A percentile compares a stretch with the other conserved stretches of the same genome.
phyloP scores from a whole-genome alignment of 2,329 filamentous ascomycete species.

The Colletotrichum sp. region DNA sequence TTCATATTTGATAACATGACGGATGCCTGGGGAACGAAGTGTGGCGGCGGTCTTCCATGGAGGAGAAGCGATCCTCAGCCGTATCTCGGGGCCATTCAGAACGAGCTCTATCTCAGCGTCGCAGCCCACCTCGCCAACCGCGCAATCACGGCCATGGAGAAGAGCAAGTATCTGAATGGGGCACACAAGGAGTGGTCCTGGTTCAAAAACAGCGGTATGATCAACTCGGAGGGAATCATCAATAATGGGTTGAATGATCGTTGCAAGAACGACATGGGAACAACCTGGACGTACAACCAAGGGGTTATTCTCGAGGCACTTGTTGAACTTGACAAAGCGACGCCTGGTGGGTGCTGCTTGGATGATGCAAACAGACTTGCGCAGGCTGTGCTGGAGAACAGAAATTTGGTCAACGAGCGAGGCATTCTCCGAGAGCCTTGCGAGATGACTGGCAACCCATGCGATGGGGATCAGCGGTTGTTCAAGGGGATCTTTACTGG shows the following conservation, averaged over 20 bases:
- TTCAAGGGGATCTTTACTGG: not conserved
- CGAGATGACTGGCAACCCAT: not conserved
- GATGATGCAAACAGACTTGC: not conserved
- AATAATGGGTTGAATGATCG: not conserved
- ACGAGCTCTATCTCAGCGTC: not conserved
- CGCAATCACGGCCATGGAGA: rapidly evolving
- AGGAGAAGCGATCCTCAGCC: not conserved
- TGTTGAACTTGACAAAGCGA: not conserved
- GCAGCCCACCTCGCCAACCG: not conserved
- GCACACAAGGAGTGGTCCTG: not conserved
- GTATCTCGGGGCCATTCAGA: not conserved
- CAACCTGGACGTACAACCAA: not conserved
- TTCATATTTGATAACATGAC: not conserved
- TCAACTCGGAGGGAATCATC: not conserved
- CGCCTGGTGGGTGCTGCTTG: not conserved
- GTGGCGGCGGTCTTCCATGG: not conserved
- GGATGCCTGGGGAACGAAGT: not conserved
- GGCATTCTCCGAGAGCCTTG: not conserved
- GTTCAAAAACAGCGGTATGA: not conserved
- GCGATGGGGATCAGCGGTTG: not conserved
- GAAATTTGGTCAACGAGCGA: not conserved
- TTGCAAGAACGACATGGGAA: not conserved
- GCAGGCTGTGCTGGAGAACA: not conserved
- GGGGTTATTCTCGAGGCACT: not conserved
- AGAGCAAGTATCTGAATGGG: not conserved